Base-by-base conservation (phyloP, 2,329 filamentous ascomycete species). In the Verticillium zaregamsianum region DNA sequence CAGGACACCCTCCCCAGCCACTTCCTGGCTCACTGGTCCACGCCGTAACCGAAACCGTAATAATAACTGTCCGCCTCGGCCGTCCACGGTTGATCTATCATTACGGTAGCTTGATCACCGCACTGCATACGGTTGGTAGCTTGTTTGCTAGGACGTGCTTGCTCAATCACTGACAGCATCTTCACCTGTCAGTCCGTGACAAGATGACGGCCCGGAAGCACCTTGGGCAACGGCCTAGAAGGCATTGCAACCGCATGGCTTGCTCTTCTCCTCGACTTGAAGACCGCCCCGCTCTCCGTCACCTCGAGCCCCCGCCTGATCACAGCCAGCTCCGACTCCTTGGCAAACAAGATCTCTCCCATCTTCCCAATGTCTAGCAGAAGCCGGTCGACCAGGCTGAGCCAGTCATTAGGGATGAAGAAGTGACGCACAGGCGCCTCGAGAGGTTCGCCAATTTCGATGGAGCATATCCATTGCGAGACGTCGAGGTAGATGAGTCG, bases 361-460 rank as follows among this genome's bases (percentile, higher is more conserved):
- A 6, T 20, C 1, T 32, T 15, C 3, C 65, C 59, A 9, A 68
- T 23, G 2, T 61, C 65, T 17, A 65, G 39, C 5, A 63, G 25
- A 12, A 65, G 57, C 17, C 49, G 39, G 33, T 59, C 32, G 12
- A 62, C 55, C 17, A 62, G 59, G 32, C 61, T 62, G 14, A 66
- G 28, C 66, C 67, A 70, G 60, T 68, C 63, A 12, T 58, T 60
- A 4, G 68, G 68, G n/a, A 70, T 28, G 59, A 68, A 68, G 62
- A 69, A 70, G 49, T 70, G 66, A 2, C 64, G 61, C 12, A 64
- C 56, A 28, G 54, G 57, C 6, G 39, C 37, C 28, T 25, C 39
- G 33, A 20, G 15, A 28, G 33, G 45, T 5, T 55, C 35, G 12
- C 14, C 20, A 23, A 64, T 52, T 15, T 63, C 58, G 1, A 35